Conservation (phyloP, 352 stramenopile species). For the Plasmopara viticola region DNA sequence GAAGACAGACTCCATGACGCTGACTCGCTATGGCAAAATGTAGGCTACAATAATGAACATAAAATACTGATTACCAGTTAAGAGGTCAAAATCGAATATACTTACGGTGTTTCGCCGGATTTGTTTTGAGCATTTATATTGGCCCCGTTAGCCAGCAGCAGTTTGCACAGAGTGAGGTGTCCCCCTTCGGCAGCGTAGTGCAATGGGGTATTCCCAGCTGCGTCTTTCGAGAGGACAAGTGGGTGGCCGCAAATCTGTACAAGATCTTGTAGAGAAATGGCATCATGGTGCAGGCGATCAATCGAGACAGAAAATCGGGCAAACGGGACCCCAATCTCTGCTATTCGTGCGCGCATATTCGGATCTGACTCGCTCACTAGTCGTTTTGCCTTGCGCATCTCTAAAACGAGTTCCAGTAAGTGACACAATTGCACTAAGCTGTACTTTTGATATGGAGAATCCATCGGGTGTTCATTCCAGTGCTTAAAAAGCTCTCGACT, state of each 20-base stretch:
- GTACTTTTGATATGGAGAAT: conserved; percentile 59
- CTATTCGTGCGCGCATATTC: conserved; percentile 48
- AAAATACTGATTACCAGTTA: background rate
- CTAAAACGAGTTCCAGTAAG: conserved; percentile 39
- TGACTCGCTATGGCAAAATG: conserved; percentile 79
- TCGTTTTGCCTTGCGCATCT: conserved; percentile 43
- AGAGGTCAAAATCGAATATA: background rate
- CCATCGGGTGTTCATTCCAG: conserved; percentile 54
- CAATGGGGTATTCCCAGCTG: conserved; percentile 61
- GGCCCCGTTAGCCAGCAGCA: conserved; percentile 55
- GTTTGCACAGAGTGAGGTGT: conserved; percentile 54
- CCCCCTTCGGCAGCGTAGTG: conserved; percentile 74
- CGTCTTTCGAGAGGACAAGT: conserved; percentile 54
- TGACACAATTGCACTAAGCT: conserved; percentile 46
- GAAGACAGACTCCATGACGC: conserved; percentile 57
- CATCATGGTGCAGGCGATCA: conserved; percentile 52
- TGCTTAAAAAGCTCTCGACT: conserved; percentile 48
- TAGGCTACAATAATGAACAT: conserved; percentile 27
- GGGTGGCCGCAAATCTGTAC: conserved; percentile 68
- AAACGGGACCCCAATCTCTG: conserved; percentile 47
- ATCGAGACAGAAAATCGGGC: conserved; percentile 58
- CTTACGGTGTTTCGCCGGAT: conserved; percentile 68
- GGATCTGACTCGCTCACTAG: conserved; percentile 55
- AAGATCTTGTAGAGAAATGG: conserved; percentile 52
- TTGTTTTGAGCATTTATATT: conserved; percentile 80